Evolutionary conservation across 192 early-diverging fungal species (phyloP).

Genomic region (Dispira simplex): DNA sequence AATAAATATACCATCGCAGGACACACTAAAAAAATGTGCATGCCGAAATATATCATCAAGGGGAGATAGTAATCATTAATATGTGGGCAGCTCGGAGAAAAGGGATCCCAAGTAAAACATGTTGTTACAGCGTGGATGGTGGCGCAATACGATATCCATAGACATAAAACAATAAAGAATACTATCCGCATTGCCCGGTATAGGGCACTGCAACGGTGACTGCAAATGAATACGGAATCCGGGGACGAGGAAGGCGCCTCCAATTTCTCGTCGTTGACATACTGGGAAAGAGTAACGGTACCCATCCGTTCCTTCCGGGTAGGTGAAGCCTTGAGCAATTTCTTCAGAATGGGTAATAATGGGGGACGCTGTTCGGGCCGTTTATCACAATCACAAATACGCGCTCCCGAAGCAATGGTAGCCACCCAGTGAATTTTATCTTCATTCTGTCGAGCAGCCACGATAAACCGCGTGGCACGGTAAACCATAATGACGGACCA

Average conservation of each 20-base stretch:
- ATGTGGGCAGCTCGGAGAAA: too few relatives aligned
- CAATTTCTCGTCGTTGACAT: background rate
- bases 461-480: background rate
- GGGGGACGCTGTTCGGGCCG: background rate
- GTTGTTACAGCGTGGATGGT: background rate
- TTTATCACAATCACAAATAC: background rate
- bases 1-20: background rate
- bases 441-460: background rate
- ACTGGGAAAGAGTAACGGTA: background rate
- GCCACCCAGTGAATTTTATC: background rate
- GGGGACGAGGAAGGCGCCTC: background rate
- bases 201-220: background rate
- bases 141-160: constrained; percentile 1
- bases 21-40: background rate
- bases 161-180: background rate
- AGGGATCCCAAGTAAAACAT: background rate
- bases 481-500: background rate
- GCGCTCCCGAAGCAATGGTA: background rate
- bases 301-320: background rate
- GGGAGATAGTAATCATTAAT: background rate
- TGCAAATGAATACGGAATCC: background rate
- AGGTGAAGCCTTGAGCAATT: background rate
- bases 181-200: background rate
- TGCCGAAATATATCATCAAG: background rate
- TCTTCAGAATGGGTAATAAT: background rate